These are phyloP conservation scores for Yamadazyma sp. DNA, from an alignment of 1,139 yeast genomes.

Conservation along the genomic window DNA sequence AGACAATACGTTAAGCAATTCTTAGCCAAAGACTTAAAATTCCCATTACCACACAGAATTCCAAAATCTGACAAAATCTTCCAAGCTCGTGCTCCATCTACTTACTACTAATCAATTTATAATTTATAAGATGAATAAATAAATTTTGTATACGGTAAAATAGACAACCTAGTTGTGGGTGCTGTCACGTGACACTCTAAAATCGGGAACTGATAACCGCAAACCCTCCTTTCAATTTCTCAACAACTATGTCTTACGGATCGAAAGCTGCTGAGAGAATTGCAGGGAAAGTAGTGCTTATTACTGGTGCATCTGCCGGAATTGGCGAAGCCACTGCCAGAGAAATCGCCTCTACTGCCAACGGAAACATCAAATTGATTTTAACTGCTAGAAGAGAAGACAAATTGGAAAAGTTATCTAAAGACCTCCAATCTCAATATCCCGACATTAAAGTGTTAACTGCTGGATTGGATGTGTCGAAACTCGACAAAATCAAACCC, in stretches of 20 bases:
- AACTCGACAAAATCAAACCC: constrained; percentile 33
- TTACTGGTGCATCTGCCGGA: constrained; percentile 79
- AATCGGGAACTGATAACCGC: too few relatives aligned
- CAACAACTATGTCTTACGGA: constrained; percentile 48
- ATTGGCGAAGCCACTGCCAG: constrained; percentile 47
- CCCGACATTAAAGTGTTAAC: constrained; percentile 28
- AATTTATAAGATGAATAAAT: constrained; percentile 13
- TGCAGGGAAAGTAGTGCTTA: constrained; percentile 57
- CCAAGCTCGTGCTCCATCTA: constrained; percentile 93
- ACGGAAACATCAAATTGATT: constrained; percentile 38
- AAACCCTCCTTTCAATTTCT: neutral
- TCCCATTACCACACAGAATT: constrained; percentile 99
- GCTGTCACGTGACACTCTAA: too few relatives aligned
- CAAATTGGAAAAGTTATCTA: constrained; percentile 30
- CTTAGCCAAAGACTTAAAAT: constrained; percentile 92
- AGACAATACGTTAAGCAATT: constrained; percentile 99
- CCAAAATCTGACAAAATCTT: constrained; percentile 85
- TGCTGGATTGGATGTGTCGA: constrained; percentile 35
- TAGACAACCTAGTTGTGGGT: too few relatives aligned
- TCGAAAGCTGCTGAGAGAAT: constrained; percentile 57
- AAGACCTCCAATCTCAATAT: constrained; percentile 24
- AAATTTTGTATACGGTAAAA: constrained; percentile 4
- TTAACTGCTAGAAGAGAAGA: constrained; percentile 45
- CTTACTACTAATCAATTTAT: constrained; percentile 70
- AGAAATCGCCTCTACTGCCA: constrained; percentile 39